Conservation (phyloP, 148 eudicot genomes). For the Amaranthus hypochondriacus region DNA sequence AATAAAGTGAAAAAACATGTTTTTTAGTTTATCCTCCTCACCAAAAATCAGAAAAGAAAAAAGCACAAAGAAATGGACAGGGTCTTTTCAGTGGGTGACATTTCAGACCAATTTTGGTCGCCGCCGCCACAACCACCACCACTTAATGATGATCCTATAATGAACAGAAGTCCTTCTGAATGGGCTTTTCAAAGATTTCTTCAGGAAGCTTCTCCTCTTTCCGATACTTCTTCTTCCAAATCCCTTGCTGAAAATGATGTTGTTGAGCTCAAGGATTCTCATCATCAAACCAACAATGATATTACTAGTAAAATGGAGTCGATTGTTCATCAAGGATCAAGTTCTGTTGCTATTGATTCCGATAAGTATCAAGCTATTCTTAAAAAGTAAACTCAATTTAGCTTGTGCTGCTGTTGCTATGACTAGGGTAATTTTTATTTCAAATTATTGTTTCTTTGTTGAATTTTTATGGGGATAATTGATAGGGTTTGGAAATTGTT, state of each 20-base stretch:
- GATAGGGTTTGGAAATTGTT: background rate
- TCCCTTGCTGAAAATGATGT: conserved; percentile 26
- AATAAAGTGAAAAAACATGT: background rate
- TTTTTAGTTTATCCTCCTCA: background rate
- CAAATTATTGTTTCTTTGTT: background rate
- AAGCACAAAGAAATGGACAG: conserved; percentile 59
- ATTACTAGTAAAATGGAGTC: conserved; percentile 23
- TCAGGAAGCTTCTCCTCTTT: conserved; percentile 35
- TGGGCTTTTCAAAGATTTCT: conserved; percentile 84
- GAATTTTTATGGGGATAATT: too few species aligned
- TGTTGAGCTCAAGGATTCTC: conserved; percentile 42
- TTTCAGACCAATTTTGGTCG: conserved; percentile 80
- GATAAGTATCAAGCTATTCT: conserved; percentile 72
- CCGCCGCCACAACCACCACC: conserved; percentile 33
- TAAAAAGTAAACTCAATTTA: conserved; percentile 58
- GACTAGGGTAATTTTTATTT: conserved; percentile 43
- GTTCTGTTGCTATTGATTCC: conserved; percentile 40
- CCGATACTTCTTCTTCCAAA: conserved; percentile 17
- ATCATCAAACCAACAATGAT: background rate
- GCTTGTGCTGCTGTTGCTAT: conserved; percentile 92
- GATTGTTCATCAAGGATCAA: conserved; percentile 19
- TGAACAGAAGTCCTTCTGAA: conserved; percentile 80
- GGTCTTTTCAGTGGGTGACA: conserved; percentile 86
- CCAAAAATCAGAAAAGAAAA: background rate
- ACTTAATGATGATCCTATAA: conserved; percentile 21